Base-by-base conservation (phyloP, 108 stramenopile genomes). In the Nannochloropsis oceanica region DNA sequence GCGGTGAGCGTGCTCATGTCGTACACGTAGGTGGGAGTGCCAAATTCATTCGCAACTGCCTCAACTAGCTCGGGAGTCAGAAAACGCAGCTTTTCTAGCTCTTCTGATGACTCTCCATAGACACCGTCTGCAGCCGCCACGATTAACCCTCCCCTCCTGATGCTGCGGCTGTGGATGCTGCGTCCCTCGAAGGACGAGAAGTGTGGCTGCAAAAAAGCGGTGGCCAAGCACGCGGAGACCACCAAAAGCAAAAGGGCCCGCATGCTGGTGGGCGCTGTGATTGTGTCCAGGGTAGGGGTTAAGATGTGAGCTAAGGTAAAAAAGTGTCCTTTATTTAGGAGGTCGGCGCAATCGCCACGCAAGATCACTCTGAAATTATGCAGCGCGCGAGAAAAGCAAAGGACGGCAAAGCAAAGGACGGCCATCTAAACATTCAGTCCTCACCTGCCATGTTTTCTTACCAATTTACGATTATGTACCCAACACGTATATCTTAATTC, bases 21-120 rank as follows among this genome's bases (percentile, higher is more conserved):
- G 91, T 98, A 98, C 79, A 96, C 97, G 88, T 96, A 98, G 44
- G 95, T 91, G 25, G 98, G 98, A 26, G 95, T 96, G 24, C 96
- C 96, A 79, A 81, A 87, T 79, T 84, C 11, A 20, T 42, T 27
- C 5, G 42, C 42, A 7, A 82, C 27, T 10, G 34, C 42, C 24
- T 43, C 20, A 43, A 43, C 82, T 43, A 8, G 13, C 13, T 43
- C 42, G 11, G 27, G 42, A 14, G 27, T 82, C 42, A 82, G 13
- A 82, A 82, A 82, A 42, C 42, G 27, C 13, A 82, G 42, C n/a
- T 24, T 81, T 25, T 81, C 80, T 8, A 24, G 80, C 12, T 81
- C 80, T 7, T n/a, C 22, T n/a, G 59, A 73, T n/a, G 59, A 7
- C 10, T 7, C 18, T 73, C 59, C 59, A n/a, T 10, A 9, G 59